Evolutionary conservation across 345 rosid species (phyloP), one percentile per base, ranked within the genome.

Genomic region (Syzygium oleosum): DNA sequence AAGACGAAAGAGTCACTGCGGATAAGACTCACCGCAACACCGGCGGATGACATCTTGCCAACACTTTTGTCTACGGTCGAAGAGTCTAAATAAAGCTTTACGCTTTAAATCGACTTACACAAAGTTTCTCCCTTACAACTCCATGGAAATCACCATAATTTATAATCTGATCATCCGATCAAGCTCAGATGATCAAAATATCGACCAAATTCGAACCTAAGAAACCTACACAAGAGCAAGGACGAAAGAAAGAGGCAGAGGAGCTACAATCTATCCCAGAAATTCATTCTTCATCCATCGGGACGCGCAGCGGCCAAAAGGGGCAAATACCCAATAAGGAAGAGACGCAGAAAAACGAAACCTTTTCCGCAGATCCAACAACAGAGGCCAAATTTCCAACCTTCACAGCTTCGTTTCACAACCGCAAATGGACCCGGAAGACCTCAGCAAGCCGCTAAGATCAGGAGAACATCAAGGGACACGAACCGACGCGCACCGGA

Each of bases 21-120:
- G 90, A 90, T 84, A 85, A 90, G 93, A 87, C 91, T 85, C 65
- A 91, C 61, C 59, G 92, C 91, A 86, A 96, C 90, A 92, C 95
- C 95, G 89, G 92, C 94, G 25, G 91, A 90, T 83, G 96, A 90
- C 96, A 95, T 94, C 87, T 86, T 93, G 55, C 52, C 14, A 22
- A 9, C 83, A 12, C 83, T 73, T 73, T 73, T 2, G 83, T 11
- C 49, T 38, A 73, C 49, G 27, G 83, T 73, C 21, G 54, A 65
- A 73, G 78, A 86, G 54, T 51, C 23, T 54, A 51, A 63, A 46
- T 31, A 86, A 65, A 63, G 80, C 38, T 86, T 4, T 51, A 54
- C 73, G 49, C 87, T 68, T 41, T 65, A 65, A 49, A 86, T 51
- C 46, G 84, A 86, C 34, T 51, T 79, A 38, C 83, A 38, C 83